phyloP scores from a whole-genome alignment of 2,329 filamentous ascomycete species.

The Alternaria solani region DNA sequence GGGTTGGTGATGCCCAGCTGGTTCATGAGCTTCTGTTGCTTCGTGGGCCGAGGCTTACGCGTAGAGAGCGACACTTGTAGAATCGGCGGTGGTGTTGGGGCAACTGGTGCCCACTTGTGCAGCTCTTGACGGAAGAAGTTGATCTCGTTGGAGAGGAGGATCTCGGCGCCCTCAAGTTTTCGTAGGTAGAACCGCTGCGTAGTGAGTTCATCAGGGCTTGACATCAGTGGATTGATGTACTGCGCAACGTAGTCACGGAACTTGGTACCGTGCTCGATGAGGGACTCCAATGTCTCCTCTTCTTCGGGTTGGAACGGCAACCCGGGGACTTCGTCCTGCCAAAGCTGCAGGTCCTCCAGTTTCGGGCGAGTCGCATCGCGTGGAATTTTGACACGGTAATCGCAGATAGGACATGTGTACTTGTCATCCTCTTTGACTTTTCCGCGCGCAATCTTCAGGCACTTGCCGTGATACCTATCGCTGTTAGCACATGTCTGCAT shows the following conservation, averaged over 20 bases:
- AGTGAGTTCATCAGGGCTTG: constrained; percentile 84
- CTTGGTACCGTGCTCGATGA: constrained; percentile 82
- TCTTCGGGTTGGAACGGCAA: constrained; percentile 97
- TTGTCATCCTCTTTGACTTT: constrained; percentile 99
- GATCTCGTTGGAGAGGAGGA: constrained; percentile 90
- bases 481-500: constrained; percentile 32
- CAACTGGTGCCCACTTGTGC: constrained; percentile 93
- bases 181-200: constrained; percentile 94
- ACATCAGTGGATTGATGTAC: constrained; percentile 82
- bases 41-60: constrained; percentile 93
- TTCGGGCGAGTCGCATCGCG: constrained; percentile 95
- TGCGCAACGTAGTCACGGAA: constrained; percentile 84
- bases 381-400: constrained; percentile 96
- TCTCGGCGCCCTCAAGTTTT: constrained; percentile 96
- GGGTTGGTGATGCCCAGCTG: constrained; percentile 89
- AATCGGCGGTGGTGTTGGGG: constrained; percentile 83
- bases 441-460: constrained; percentile 93
- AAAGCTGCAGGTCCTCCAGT: constrained; percentile 83
- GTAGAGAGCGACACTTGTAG: constrained; percentile 89
- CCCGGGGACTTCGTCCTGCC: constrained; percentile 80
- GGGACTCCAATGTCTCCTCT: constrained; percentile 83
- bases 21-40: constrained; percentile 92
- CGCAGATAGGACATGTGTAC: constrained; percentile 97
- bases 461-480: constrained; percentile 94
- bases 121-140: constrained; percentile 97